phyloP scores from a whole-genome alignment of 768 basidiomycete genomes.

The Tricholoma flavovirens region DNA sequence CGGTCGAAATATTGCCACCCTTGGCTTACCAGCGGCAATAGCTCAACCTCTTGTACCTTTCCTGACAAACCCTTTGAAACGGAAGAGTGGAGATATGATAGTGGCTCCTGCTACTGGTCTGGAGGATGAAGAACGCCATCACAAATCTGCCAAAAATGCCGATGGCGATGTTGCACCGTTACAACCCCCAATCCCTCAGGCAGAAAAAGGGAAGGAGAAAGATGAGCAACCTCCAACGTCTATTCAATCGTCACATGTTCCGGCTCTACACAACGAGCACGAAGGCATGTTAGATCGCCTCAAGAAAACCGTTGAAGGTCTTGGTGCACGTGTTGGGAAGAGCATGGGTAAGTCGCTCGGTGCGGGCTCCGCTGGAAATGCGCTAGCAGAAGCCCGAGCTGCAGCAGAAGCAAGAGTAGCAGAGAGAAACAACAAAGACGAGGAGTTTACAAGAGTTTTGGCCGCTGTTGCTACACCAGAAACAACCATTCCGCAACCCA shows the following conservation, averaged over 20 bases:
- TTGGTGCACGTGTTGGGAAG: conserved; percentile 54
- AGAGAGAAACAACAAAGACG: conserved; percentile 51
- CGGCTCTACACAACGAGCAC: conserved; percentile 14
- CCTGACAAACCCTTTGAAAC: conserved; percentile 36
- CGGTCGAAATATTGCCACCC: conserved; percentile 27
- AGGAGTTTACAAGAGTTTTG: conserved; percentile 25
- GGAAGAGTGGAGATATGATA: conserved; percentile 58
- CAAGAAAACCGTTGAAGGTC: conserved; percentile 66
- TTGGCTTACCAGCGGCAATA: not conserved
- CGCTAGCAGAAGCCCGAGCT: conserved; percentile 62
- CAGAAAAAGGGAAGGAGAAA: conserved; percentile 1
- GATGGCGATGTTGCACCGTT: conserved; percentile 30
- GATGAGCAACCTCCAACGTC: not conserved
- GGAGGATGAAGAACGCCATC: conserved; percentile 37
- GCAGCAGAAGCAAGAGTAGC: conserved; percentile 67
- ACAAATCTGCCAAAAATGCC: conserved; percentile 45
- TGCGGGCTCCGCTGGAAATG: conserved; percentile 44
- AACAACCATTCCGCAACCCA: not conserved
- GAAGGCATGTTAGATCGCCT: conserved; percentile 58
- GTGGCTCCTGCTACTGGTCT: conserved; percentile 13
- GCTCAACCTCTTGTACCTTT: conserved; percentile 10
- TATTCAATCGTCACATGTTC: not conserved
- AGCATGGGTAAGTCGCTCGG: conserved; percentile 60
- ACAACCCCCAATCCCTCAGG: conserved; percentile 5
- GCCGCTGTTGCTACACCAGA: conserved; percentile 9